Conservation (phyloP, 768 basidiomycete species). For the Ephemerocybe angulata region DNA sequence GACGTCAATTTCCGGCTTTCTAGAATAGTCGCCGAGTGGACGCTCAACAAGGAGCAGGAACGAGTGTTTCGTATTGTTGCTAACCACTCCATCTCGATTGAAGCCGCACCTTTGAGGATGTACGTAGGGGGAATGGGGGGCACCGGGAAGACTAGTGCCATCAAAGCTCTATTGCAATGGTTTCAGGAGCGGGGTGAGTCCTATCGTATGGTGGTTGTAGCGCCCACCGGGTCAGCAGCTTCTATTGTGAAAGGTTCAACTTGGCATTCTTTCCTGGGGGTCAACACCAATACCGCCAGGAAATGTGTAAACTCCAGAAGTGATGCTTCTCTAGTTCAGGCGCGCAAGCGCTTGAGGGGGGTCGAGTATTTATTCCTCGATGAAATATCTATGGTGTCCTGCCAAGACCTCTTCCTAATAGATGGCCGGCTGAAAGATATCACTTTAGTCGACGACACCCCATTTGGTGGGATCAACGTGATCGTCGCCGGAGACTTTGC, state of each 20-base stretch:
- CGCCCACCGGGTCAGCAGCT: slow-evolving; percentile 26
- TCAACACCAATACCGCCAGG: too few relatives aligned
- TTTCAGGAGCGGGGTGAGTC: slow-evolving; percentile 19
- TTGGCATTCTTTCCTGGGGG: slow-evolving; percentile 17
- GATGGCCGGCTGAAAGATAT: too few relatives aligned
- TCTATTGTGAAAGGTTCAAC: slow-evolving; percentile 24
- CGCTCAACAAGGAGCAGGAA: slow-evolving; percentile 15
- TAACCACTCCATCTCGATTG: slow-evolving; percentile 14
- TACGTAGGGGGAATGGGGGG: slow-evolving; percentile 17
- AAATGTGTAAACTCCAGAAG: neutral
- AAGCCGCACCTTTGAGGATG: slow-evolving; percentile 15
- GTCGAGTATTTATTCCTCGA: neutral
- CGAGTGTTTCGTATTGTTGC: slow-evolving; percentile 23
- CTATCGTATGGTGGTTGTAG: slow-evolving; percentile 23
- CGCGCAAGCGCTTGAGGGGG: neutral
- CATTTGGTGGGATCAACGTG: slow-evolving; percentile 9
- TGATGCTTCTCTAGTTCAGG: neutral
- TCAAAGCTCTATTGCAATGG: slow-evolving; percentile 23
- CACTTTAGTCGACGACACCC: neutral
- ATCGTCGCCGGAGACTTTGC: slow-evolving; percentile 36
- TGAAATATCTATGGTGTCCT: slow-evolving; percentile 1
- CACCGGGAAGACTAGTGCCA: slow-evolving; percentile 17
- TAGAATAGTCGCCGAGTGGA: neutral
- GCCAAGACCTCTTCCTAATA: neutral
- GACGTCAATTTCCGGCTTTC: too few relatives aligned